phyloP scores from a whole-genome alignment of 2,329 filamentous ascomycete species.

The Botryotinia convoluta region DNA sequence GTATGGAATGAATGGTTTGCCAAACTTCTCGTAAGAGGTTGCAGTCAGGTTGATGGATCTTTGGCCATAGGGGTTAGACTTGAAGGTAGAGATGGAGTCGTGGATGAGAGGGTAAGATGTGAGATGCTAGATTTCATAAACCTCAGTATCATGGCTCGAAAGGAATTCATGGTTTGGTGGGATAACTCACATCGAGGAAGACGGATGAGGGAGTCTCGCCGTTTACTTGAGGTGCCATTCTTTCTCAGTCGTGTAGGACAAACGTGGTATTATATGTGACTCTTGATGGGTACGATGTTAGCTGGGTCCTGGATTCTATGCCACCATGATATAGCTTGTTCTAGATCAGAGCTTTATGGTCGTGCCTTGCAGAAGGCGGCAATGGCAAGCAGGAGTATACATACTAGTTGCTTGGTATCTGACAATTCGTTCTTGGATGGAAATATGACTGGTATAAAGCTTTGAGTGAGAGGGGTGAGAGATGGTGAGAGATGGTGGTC shows the following conservation, averaged over 20 bases:
- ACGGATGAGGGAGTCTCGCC: slow-evolving; percentile 50
- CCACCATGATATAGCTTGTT: neutral
- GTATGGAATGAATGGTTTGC: slow-evolving; percentile 75
- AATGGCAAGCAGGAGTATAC: slow-evolving; percentile 1
- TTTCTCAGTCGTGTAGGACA: slow-evolving; percentile 20
- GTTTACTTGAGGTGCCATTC: slow-evolving; percentile 48
- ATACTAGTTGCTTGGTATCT: slow-evolving; percentile 6
- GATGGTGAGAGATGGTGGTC: neutral
- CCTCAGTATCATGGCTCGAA: slow-evolving; percentile 15
- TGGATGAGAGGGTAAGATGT: slow-evolving; percentile 79
- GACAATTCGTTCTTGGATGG: neutral
- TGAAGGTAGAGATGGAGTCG: slow-evolving; percentile 75
- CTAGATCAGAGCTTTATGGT: neutral
- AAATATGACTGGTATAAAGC: neutral
- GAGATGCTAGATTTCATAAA: slow-evolving; percentile 61
- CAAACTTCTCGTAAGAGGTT: slow-evolving; percentile 46
- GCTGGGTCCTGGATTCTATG: neutral
- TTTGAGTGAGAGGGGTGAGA: neutral
- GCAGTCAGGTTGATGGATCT: slow-evolving; percentile 60
- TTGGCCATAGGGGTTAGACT: slow-evolving; percentile 77
- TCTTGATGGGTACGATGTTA: neutral
- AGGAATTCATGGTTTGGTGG: slow-evolving; percentile 22
- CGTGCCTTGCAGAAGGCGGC: slow-evolving; percentile 23
- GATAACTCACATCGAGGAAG: slow-evolving; percentile 47
- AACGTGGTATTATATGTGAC: slow-evolving; percentile 22